These are phyloP conservation scores for Cladosporium sp. DNA, from an alignment of 2,329 filamentous ascomycete genomes.

Conservation along the genomic window DNA sequence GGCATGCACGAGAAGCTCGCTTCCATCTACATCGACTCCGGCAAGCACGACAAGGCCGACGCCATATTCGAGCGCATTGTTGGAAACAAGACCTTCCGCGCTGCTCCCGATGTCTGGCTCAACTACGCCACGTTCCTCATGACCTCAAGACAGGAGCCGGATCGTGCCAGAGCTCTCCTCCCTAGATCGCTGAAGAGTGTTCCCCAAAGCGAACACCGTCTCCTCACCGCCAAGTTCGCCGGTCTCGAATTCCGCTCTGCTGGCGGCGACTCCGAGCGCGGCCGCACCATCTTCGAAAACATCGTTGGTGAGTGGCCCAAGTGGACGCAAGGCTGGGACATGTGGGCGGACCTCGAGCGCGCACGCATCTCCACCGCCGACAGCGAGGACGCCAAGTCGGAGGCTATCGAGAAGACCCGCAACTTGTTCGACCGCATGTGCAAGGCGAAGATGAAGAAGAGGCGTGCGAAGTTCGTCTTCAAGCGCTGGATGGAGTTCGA, in stretches of 20 bases:
- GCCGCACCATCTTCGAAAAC: conserved; percentile 89
- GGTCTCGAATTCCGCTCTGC: conserved; percentile 84
- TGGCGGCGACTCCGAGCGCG: conserved; percentile 80
- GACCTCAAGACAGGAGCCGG: conserved; percentile 63
- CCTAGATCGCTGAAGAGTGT: conserved; percentile 82
- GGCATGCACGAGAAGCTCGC: conserved; percentile 85
- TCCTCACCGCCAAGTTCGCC: conserved; percentile 81
- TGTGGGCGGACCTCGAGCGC: conserved; percentile 78
- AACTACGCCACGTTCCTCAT: conserved; percentile 96
- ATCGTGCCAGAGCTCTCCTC: conserved; percentile 73
- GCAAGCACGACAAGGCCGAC: conserved; percentile 82
- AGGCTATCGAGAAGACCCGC: conserved; percentile 55
- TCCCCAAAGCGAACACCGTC: conserved; percentile 63
- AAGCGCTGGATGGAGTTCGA: conserved; percentile 91
- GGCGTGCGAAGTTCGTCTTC: conserved; percentile 83
- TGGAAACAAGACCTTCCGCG: conserved; percentile 78
- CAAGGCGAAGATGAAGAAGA: conserved; percentile 64
- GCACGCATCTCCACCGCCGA: conserved; percentile 28
- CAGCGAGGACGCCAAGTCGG: conserved; percentile 42
- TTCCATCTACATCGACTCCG: conserved; percentile 91
- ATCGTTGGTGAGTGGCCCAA: conserved; percentile 81
- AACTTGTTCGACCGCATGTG: conserved; percentile 74
- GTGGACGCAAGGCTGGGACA: conserved; percentile 88
- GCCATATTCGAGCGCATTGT: conserved; percentile 78
- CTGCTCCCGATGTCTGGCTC: conserved; percentile 76